Evolutionary conservation across 306 rosid genomes (phyloP).

Genomic region (Vigna mungo): DNA sequence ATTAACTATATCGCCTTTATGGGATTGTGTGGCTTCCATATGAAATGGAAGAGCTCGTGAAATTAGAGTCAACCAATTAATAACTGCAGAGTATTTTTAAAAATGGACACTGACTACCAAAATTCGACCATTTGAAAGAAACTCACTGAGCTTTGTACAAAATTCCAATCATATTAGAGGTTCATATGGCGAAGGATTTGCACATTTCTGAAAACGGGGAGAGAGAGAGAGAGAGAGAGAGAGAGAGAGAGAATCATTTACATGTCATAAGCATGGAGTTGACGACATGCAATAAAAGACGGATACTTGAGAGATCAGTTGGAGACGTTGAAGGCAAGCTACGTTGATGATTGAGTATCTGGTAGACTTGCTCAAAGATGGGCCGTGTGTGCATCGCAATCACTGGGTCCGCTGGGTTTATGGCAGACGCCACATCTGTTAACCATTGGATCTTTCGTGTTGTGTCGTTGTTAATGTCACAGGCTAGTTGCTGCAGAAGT

Average conservation of each 20-base stretch:
- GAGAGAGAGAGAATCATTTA: conserved; percentile 60
- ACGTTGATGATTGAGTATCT: conserved; percentile 92
- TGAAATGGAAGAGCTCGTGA: not conserved
- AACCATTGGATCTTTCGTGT: conserved; percentile 79
- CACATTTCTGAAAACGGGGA: conserved; percentile 19
- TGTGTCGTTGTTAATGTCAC: conserved; percentile 74
- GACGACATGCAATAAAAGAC: conserved; percentile 90
- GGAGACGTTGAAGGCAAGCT: conserved; percentile 60
- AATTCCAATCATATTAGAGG: conserved; percentile 40
- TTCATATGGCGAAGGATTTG: conserved; percentile 23
- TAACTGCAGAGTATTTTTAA: conserved; percentile 40
- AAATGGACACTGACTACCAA: not conserved
- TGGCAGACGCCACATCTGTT: conserved; percentile 81
- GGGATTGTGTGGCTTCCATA: not conserved
- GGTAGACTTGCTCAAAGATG: conserved; percentile 91
- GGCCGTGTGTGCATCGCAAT: conserved; percentile 81
- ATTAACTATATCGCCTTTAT: not conserved
- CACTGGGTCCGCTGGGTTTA: conserved; percentile 70
- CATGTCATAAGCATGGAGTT: conserved; percentile 89
- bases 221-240: not conserved
- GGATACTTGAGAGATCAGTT: conserved; percentile 64
- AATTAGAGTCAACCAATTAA: not conserved
- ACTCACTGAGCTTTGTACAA: conserved; percentile 54
- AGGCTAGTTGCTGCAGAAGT: conserved; percentile 93
- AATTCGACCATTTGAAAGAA: conserved; percentile 30